Conservation (phyloP, 371 early-diverging fungal species). For the Haplosporangium sp. region DNA sequence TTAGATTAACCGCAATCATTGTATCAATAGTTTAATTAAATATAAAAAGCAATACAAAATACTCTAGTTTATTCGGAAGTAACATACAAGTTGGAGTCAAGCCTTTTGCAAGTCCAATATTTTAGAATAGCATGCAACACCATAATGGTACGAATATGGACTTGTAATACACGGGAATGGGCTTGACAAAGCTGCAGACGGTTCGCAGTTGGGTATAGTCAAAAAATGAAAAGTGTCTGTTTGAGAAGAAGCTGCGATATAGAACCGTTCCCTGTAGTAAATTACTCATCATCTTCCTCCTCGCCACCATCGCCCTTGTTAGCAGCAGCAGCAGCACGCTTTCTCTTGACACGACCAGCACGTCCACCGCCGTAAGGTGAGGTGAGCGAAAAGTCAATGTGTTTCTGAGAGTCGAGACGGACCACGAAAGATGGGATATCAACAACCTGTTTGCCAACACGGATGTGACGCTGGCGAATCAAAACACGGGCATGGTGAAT, state of each 20-base stretch:
- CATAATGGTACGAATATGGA: slow-evolving; percentile 3
- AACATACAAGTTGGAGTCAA: slow-evolving; percentile 1
- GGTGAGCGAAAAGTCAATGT: slow-evolving; percentile 98
- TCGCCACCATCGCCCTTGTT: slow-evolving; percentile 75
- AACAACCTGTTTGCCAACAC: slow-evolving; percentile 99
- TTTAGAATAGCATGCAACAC: neutral
- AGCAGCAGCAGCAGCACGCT: slow-evolving; percentile 79
- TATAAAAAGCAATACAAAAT: neutral
- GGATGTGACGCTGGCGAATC: slow-evolving; percentile 98
- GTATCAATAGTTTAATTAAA: neutral
- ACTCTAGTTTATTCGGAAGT: too few species aligned
- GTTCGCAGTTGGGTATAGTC: slow-evolving; percentile 34
- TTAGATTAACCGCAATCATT: slow-evolving; percentile 6
- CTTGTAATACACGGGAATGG: slow-evolving; percentile 8
- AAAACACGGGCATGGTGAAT: slow-evolving; percentile 99
- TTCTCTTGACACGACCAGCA: slow-evolving; percentile 97
- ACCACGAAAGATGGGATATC: slow-evolving; percentile 97
- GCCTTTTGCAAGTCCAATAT: slow-evolving; percentile 9
- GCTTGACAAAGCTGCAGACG: slow-evolving; percentile 91
- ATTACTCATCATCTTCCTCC: slow-evolving; percentile 70
- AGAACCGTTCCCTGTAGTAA: neutral
- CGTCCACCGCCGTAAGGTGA: slow-evolving; percentile 99
- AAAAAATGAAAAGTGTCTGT: slow-evolving; percentile 92
- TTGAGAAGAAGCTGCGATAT: neutral
- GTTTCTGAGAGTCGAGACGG: slow-evolving; percentile 93